Percentiles rank a stretch among this genome's conserved stretches.
Evolutionary conservation across 352 stramenopile species (phyloP).

Genomic region (Phytophthora pluvialis): DNA sequence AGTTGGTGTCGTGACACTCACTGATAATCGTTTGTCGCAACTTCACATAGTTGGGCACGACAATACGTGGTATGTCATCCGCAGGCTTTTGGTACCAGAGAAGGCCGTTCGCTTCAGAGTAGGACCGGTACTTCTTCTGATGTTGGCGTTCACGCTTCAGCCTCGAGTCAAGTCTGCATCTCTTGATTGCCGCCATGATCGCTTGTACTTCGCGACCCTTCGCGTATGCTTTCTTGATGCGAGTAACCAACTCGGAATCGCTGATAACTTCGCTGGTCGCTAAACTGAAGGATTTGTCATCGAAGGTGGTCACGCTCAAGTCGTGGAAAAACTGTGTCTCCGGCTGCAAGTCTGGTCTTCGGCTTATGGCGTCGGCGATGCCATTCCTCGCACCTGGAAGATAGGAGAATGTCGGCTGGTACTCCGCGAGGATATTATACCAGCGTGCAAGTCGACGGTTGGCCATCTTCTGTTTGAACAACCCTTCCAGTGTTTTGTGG

Average conservation of each 20-base stretch:
- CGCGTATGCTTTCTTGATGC: background rate
- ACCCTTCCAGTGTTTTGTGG: background rate
- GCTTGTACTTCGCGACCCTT: background rate
- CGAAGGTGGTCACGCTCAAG: too few relatives aligned
- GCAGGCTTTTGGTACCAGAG: constrained; percentile 14
- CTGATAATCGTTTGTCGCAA: too few relatives aligned
- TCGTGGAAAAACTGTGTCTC: background rate
- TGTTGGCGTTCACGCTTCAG: too few relatives aligned
- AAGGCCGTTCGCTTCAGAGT: background rate
- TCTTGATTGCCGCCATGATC: too few relatives aligned
- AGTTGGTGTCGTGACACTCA: too few relatives aligned
- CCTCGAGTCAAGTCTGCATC: too few relatives aligned
- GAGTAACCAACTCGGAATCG: background rate
- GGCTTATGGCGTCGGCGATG: background rate
- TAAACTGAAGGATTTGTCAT: too few relatives aligned
- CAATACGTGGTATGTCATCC: constrained; percentile 6
- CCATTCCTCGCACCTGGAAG: background rate
- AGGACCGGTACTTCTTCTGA: too few relatives aligned
- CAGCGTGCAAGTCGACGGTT: background rate
- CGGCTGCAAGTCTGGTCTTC: background rate
- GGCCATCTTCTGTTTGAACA: background rate
- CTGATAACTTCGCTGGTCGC: too few relatives aligned
- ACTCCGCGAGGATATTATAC: background rate
- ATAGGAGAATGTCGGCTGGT: background rate
- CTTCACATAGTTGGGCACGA: constrained; percentile 14